Evolutionary conservation across 495 filamentous ascomycete species (phyloP).

Genomic region (Evernia prunastri): DNA sequence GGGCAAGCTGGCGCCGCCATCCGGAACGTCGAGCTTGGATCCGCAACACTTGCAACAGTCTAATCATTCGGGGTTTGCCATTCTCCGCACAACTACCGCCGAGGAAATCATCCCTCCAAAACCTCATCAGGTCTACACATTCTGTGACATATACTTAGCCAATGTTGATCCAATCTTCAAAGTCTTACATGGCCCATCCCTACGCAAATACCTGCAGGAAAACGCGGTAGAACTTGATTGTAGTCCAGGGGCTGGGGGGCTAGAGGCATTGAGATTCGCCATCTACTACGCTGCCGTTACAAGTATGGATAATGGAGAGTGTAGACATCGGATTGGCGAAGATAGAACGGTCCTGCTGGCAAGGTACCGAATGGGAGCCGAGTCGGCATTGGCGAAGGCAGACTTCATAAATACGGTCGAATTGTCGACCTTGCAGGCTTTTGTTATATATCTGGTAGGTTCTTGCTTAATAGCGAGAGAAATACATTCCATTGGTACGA

Average conservation of each 20-base stretch:
- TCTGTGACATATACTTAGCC: conserved; percentile 29
- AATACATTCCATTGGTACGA: neutral
- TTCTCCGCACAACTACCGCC: neutral
- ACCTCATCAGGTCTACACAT: conserved; percentile 27
- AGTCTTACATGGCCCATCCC: conserved; percentile 35
- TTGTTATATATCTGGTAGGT: conserved; percentile 47
- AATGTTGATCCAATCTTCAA: conserved; percentile 40
- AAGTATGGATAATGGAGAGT: conserved; percentile 40
- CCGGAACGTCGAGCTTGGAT: neutral
- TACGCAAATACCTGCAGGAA: conserved; percentile 32
- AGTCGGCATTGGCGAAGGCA: conserved; percentile 43
- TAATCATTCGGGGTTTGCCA: neutral
- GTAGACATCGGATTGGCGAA: conserved; percentile 35
- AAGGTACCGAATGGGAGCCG: conserved; percentile 43
- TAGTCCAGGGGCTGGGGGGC: conserved; percentile 31
- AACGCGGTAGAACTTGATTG: conserved; percentile 34
- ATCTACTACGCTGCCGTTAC: conserved; percentile 48
- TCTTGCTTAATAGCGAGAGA: neutral
- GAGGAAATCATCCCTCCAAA: conserved; percentile 6
- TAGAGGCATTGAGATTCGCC: conserved; percentile 42
- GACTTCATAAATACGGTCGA: conserved; percentile 51
- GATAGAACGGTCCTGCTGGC: conserved; percentile 36
- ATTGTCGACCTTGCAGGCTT: conserved; percentile 50
- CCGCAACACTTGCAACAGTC: neutral
- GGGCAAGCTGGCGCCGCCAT: neutral